Base-by-base conservation (phyloP, 164 flowering plant species). In the Euptelea pleiosperma region DNA sequence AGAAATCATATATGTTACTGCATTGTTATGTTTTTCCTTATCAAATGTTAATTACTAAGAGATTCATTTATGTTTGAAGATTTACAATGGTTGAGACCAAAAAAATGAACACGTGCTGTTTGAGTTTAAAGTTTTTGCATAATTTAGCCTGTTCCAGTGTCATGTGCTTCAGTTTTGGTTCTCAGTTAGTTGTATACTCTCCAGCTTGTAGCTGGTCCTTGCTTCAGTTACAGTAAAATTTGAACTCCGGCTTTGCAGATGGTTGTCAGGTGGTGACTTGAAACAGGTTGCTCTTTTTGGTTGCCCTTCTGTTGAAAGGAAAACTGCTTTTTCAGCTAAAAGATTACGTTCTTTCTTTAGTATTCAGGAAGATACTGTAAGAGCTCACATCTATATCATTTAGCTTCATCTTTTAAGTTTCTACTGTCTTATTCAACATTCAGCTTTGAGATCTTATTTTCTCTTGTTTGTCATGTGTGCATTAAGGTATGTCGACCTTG, bases 211-310 rank as follows among this genome's bases (percentile, higher is more conserved):
- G 12, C 24, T 34, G 22, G n/a, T 11, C n/a, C 24, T 18, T 22
- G 19, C 40, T 43, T 45, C 11, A 8, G 24, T 29, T 43, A 15
- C 1, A 16, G 9, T 50, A 24, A 18, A 57, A 44, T 46, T 18
- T 10, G 9, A 22, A 26, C 15, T 14, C 37, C 30, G 31, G 24
- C 6, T 30, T 8, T 67, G 64, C 79, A 88, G 98, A 66, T 82
- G 85, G 91, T 68, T 87, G 66, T 84, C 91, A 34, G 86, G 84
- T 14, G 70, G 78, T 57, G 79, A 85, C 51, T 59, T 87, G 76
- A 91, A 81, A 70, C 71, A 61, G 44, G 73, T 88, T n/a, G 91
- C 91, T 6, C 74, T 73, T 33, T 84, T 80, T 61, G 98, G 98
- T 34, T 92, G 98, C 49, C 98, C 98, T 51, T 78, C 87, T 43